phyloP scores from a whole-genome alignment of 1,284 basidiomycete species.

The Naganishia sp. region DNA sequence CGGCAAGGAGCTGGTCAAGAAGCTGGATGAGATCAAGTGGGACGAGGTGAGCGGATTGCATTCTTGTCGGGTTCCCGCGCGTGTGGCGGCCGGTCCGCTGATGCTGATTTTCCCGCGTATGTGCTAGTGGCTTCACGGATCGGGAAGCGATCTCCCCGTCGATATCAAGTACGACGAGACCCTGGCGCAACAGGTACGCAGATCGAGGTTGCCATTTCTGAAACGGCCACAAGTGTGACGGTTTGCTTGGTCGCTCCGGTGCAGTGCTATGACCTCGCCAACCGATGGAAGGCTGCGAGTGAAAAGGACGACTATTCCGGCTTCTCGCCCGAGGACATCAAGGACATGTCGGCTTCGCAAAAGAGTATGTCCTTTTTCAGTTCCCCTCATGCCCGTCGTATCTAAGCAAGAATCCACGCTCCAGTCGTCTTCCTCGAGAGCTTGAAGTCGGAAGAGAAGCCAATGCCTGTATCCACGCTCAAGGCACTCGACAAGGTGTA shows the following conservation, averaged over 20 bases:
- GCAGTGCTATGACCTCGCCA: constrained; percentile 64
- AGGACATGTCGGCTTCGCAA: constrained; percentile 48
- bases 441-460: constrained; percentile 44
- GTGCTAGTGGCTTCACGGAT: constrained; percentile 74
- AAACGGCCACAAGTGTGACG: neutral
- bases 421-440: constrained; percentile 57
- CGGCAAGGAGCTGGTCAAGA: constrained; percentile 65
- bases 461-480: constrained; percentile 47
- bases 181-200: constrained; percentile 67
- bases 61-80: neutral
- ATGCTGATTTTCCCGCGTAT: constrained; percentile 8
- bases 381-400: neutral
- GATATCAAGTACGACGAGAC: constrained; percentile 79
- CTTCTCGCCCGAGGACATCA: constrained; percentile 49
- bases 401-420: neutral
- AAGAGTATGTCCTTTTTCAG: constrained; percentile 36
- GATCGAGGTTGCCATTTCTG: neutral
- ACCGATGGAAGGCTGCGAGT: constrained; percentile 73
- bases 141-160: constrained; percentile 74
- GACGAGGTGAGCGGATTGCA: constrained; percentile 58
- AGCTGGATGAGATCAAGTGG: constrained; percentile 75
- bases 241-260: neutral
- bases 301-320: constrained; percentile 50
- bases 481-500: constrained; percentile 55
- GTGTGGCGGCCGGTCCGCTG: constrained; percentile 24